Conservation (phyloP, 192 early-diverging fungal species). For the Entophlyctis helioformis region DNA sequence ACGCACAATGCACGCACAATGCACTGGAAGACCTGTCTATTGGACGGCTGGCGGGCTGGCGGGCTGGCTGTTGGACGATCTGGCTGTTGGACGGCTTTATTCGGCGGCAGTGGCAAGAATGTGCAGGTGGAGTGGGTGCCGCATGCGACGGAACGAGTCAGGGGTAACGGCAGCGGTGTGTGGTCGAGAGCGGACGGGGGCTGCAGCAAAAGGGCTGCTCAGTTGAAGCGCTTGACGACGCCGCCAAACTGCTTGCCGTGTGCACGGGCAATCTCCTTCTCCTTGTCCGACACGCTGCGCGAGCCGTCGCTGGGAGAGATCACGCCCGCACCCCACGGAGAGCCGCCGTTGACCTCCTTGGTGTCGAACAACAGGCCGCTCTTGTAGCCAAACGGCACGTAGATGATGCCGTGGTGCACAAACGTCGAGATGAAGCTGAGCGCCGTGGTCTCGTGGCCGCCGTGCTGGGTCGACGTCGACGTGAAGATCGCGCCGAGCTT, state of each 20-base stretch:
- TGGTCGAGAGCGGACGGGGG: background rate
- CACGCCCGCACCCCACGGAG: conserved; percentile 56
- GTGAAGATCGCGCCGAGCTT: conserved; percentile 68
- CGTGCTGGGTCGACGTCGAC: conserved; percentile 62
- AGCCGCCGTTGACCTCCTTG: conserved; percentile 55
- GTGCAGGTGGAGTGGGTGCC: too few relatives aligned
- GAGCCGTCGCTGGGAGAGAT: conserved; percentile 55
- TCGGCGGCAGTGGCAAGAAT: too few relatives aligned
- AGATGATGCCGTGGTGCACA: conserved; percentile 70
- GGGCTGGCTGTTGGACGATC: too few relatives aligned
- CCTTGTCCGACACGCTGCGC: conserved; percentile 35
- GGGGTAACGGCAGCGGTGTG: too few relatives aligned
- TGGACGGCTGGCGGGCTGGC: too few relatives aligned
- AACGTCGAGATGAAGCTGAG: conserved; percentile 53
- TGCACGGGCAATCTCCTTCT: conserved; percentile 47
- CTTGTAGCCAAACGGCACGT: conserved; percentile 54
- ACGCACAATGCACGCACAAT: too few relatives aligned
- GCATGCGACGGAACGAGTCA: background rate
- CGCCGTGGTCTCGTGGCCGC: conserved; percentile 69
- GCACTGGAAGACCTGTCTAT: too few relatives aligned
- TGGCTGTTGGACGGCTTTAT: too few relatives aligned
- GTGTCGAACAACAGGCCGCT: conserved; percentile 26
- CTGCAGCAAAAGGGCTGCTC: background rate
- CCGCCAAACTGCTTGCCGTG: conserved; percentile 27
- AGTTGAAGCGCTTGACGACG: conserved; percentile 8